These are phyloP conservation scores for Leccinum huronense DNA, from an alignment of 1,284 basidiomycete species.

Conservation along the genomic window DNA sequence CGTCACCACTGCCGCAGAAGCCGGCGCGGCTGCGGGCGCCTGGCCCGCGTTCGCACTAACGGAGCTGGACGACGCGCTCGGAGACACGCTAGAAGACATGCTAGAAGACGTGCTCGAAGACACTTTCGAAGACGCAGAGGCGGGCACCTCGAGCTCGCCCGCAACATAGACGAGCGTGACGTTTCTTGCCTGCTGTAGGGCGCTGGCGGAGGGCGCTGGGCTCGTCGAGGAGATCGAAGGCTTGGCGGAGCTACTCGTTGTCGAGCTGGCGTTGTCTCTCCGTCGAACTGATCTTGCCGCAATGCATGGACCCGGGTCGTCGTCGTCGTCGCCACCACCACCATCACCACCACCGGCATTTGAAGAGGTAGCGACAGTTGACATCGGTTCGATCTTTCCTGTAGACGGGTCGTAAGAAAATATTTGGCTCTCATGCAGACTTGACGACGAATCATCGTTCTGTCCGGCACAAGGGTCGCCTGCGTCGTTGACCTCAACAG, in stretches of 20 bases:
- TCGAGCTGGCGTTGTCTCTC: slow-evolving; percentile 9
- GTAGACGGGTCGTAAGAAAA: slow-evolving; percentile 54
- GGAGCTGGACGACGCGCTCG: slow-evolving; percentile 4
- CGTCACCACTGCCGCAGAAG: slow-evolving; percentile 15
- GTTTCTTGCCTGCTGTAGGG: slow-evolving; percentile 35
- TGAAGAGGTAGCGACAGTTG: slow-evolving; percentile 36
- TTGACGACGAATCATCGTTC: slow-evolving; percentile 15
- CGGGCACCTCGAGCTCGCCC: slow-evolving; percentile 34
- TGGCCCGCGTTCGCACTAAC: slow-evolving; percentile 13
- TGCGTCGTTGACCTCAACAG: neutral
- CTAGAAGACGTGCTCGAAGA: slow-evolving; percentile 2
- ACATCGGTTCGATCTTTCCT: slow-evolving; percentile 54
- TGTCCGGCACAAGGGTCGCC: slow-evolving; percentile 14
- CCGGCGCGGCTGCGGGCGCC: neutral
- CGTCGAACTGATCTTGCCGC: slow-evolving; percentile 10
- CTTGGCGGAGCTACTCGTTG: slow-evolving; percentile 10
- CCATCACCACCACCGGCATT: neutral
- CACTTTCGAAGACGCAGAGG: slow-evolving; percentile 8
- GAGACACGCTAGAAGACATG: neutral
- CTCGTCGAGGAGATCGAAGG: slow-evolving; percentile 22
- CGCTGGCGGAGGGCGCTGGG: slow-evolving; percentile 13
- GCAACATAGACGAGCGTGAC: slow-evolving; percentile 51
- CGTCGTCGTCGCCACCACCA: neutral
- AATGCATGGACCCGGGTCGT: slow-evolving; percentile 1
- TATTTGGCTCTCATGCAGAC: slow-evolving; percentile 49